phyloP scores from a whole-genome alignment of 805 yeast species.

The Nakazawaea peltata region DNA sequence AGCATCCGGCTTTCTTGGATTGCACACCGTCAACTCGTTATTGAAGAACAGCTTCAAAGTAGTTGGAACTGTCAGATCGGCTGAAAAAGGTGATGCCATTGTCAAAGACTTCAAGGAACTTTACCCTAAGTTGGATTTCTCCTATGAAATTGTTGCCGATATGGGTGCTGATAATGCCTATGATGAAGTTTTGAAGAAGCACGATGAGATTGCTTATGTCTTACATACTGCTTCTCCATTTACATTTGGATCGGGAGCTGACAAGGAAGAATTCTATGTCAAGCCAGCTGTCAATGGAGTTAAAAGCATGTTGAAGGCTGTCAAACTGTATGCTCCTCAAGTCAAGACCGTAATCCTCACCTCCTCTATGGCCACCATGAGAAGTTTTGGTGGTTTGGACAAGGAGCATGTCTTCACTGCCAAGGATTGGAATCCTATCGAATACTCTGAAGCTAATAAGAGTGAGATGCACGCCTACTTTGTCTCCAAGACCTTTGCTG shows the following conservation, averaged over 20 bases:
- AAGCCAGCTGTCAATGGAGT: slow-evolving; percentile 57
- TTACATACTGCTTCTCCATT: slow-evolving; percentile 35
- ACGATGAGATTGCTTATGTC: slow-evolving; percentile 25
- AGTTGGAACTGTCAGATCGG: slow-evolving; percentile 43
- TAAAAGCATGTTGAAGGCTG: slow-evolving; percentile 34
- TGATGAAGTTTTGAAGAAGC: slow-evolving; percentile 31
- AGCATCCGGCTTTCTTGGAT: slow-evolving; percentile 48
- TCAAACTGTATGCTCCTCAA: slow-evolving; percentile 32
- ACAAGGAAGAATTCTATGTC: slow-evolving; percentile 40
- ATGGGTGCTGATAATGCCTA: slow-evolving; percentile 32
- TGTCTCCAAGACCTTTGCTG: slow-evolving; percentile 48
- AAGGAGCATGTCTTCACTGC: slow-evolving; percentile 17
- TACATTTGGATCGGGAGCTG: slow-evolving; percentile 20
- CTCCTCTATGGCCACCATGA: slow-evolving; percentile 43
- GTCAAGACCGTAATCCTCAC: slow-evolving; percentile 47
- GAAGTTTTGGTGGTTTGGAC: slow-evolving; percentile 16
- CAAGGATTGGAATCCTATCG: slow-evolving; percentile 30
- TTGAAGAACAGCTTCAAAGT: slow-evolving; percentile 34
- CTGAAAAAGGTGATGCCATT: slow-evolving; percentile 10
- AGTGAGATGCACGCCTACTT: slow-evolving; percentile 22
- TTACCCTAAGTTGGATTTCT: slow-evolving; percentile 15
- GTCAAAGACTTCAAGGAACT: slow-evolving; percentile 10
- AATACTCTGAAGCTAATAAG: slow-evolving; percentile 22
- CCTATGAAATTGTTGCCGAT: slow-evolving; percentile 24
- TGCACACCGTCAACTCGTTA: slow-evolving; percentile 34